Base-by-base conservation (phyloP, 495 filamentous ascomycete species). In the Tuber microsphaerosporum region DNA sequence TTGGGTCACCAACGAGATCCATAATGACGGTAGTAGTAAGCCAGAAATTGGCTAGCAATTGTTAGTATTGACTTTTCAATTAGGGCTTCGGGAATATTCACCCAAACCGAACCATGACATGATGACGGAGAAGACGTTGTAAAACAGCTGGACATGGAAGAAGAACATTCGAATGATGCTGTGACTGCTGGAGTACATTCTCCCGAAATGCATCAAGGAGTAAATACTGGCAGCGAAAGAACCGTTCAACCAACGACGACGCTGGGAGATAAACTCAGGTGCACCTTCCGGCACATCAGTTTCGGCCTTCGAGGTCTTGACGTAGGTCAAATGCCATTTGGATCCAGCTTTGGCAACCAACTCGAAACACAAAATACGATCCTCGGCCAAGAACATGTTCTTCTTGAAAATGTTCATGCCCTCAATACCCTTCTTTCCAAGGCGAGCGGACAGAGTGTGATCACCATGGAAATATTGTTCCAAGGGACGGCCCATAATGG, bases 21-120 rank as follows among this genome's bases (percentile, higher is more conserved):
- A 98, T 95, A 82, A 99, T 97, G 85, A 99, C 92, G 46, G 89
- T 89, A 42, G 95, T 99, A 31, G 96, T 99, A 75, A 99, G 88
- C 89, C 92, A 99, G 89, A 96, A 99, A 46, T 92, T 89, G 51
- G 91, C 91, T 90, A 65, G 45, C 26, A 34, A 45, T 44, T 68
- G 84, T 84, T 74, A 85, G 81, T 31, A 56, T 20, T 43, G 42
- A 69, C 7, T 12, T 42, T 73, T 72, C 41, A 34, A 22, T n/a
- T 42, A 41, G 14, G 39, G 31, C 37, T n/a, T n/a, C 39, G 68
- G 70, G 61, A 74, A 72, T 56, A 84, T 89, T 87, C 90, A 89
- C 93, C 92, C 71, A 97, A 87, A 76, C 91, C 90, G 84, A 99
- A 97, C 96, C 96, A 99, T 76, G 94, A 91, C 83, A 98, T 90